These are phyloP conservation scores for Clitopilus passeckerianus DNA, from an alignment of 768 basidiomycete species.

Conservation along the genomic window DNA sequence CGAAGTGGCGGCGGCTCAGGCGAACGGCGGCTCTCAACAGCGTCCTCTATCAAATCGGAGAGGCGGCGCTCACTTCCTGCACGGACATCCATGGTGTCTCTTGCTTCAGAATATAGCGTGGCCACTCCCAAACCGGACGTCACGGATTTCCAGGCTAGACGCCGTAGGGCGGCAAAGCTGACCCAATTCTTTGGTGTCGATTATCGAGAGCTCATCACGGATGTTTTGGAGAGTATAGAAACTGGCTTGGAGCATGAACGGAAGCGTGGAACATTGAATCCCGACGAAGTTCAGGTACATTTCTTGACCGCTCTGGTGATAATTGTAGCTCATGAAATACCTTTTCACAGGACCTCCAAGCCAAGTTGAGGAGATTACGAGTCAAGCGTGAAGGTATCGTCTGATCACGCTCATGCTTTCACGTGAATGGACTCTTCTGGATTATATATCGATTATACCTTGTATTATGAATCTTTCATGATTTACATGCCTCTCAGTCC, in stretches of 20 bases:
- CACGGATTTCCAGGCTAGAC: conserved; percentile 62
- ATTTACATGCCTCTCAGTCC: not conserved
- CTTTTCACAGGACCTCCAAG: conserved; percentile 43
- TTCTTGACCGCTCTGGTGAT: not conserved
- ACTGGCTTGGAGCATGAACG: conserved; percentile 67
- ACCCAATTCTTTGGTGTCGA: conserved; percentile 86
- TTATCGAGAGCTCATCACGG: conserved; percentile 71
- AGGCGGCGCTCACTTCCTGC: conserved; percentile 69
- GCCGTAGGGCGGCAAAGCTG: conserved; percentile 76
- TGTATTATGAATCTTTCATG: not conserved
- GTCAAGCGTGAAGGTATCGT: conserved; percentile 37
- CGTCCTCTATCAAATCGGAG: conserved; percentile 46
- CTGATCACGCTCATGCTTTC: conserved; percentile 4
- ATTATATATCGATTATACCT: not conserved
- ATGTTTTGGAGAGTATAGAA: conserved; percentile 81
- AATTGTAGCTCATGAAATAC: conserved; percentile 9
- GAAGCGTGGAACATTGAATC: conserved; percentile 54
- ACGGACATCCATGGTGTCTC: conserved; percentile 54
- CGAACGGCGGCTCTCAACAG: conserved; percentile 26
- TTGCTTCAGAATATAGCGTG: conserved; percentile 46
- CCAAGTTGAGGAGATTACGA: conserved; percentile 49
- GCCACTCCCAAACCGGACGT: conserved; percentile 37
- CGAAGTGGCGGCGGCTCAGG: conserved; percentile 8
- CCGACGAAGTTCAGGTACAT: conserved; percentile 70
- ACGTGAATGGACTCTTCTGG: not conserved